phyloP scores from a whole-genome alignment of 371 early-diverging fungal species.

The Rhizomucor miehei region DNA sequence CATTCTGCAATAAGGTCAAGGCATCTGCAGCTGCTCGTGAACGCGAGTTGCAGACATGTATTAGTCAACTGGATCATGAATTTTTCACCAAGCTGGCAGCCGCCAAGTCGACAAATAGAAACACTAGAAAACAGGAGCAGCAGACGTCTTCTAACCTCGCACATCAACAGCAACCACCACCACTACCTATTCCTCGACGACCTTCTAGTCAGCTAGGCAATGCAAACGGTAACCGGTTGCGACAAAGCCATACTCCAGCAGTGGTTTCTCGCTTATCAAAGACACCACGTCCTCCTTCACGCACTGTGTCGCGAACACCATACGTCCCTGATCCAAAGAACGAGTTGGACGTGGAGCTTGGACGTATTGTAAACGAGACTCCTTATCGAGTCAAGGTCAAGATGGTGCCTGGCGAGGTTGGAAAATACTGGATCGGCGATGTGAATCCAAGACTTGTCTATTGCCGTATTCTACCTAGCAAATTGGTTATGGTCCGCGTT shows the following conservation, averaged over 20 bases:
- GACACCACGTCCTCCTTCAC: slow-evolving; percentile 1
- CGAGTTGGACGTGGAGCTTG: slow-evolving; percentile 70
- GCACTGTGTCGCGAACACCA: slow-evolving; percentile 6
- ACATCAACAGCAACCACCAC: background rate
- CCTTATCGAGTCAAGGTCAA: slow-evolving; percentile 44
- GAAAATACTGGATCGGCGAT: slow-evolving; percentile 68
- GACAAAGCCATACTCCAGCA: slow-evolving; percentile 7
- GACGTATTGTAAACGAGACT: slow-evolving; percentile 64
- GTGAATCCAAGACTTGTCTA: slow-evolving; percentile 57
- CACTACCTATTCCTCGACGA: slow-evolving; percentile 1
- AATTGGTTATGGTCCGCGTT: slow-evolving; percentile 76
- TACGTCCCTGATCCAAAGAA: slow-evolving; percentile 65
- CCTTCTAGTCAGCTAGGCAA: slow-evolving; percentile 7
- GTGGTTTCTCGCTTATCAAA: slow-evolving; percentile 2
- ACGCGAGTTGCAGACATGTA: slow-evolving; percentile 32
- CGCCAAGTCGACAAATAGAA: slow-evolving; percentile 17
- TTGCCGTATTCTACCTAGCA: slow-evolving; percentile 60
- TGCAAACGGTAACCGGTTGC: slow-evolving; percentile 10
- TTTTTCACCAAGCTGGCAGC: slow-evolving; percentile 48
- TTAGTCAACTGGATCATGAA: slow-evolving; percentile 37
- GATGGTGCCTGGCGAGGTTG: slow-evolving; percentile 60
- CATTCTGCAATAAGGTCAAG: slow-evolving; percentile 43
- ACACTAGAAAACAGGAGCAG: background rate
- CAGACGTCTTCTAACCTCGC: slow-evolving; percentile 2
- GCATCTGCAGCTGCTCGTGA: slow-evolving; percentile 27